Conservation (phyloP, 2,329 filamentous ascomycete genomes). For the Albophoma yamanashiensis region DNA sequence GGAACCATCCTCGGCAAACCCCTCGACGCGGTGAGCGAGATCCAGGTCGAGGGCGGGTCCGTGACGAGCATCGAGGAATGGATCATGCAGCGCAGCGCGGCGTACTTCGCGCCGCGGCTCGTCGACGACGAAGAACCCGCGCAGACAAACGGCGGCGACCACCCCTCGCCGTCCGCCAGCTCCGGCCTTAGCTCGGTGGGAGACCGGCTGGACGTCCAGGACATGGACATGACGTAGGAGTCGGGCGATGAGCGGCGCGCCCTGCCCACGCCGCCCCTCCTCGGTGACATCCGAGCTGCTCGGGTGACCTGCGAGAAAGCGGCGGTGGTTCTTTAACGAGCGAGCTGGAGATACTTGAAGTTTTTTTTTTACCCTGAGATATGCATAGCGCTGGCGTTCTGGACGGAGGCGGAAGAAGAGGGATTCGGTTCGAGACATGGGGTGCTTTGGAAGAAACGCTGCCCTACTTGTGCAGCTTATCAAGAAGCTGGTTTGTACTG, state of each 20-base stretch:
- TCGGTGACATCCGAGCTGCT: background rate
- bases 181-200: conserved; percentile 48
- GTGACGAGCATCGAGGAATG: conserved; percentile 25
- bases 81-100: conserved; percentile 18
- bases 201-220: conserved; percentile 27
- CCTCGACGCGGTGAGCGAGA: conserved; percentile 52
- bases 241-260: background rate
- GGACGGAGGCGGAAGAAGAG: background rate
- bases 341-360: background rate
- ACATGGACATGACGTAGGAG: conserved; percentile 1
- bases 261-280: too few relatives aligned
- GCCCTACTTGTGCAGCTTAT: background rate
- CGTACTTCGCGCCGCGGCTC: conserved; percentile 1
- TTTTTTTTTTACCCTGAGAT: background rate
- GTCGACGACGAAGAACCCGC: background rate
- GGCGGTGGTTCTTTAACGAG: background rate
- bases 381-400: conserved; percentile 34
- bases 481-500: background rate
- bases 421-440: background rate
- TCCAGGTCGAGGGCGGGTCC: conserved; percentile 67
- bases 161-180: conserved; percentile 34
- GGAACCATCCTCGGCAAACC: conserved; percentile 73
- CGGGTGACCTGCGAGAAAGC: background rate
- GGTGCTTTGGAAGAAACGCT: background rate
- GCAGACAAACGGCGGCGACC: conserved; percentile 2